Percentiles rank a stretch among this genome's conserved stretches.
Evolutionary conservation across 768 basidiomycete genomes (phyloP).

Genomic region (Leccinum barrowsii): DNA sequence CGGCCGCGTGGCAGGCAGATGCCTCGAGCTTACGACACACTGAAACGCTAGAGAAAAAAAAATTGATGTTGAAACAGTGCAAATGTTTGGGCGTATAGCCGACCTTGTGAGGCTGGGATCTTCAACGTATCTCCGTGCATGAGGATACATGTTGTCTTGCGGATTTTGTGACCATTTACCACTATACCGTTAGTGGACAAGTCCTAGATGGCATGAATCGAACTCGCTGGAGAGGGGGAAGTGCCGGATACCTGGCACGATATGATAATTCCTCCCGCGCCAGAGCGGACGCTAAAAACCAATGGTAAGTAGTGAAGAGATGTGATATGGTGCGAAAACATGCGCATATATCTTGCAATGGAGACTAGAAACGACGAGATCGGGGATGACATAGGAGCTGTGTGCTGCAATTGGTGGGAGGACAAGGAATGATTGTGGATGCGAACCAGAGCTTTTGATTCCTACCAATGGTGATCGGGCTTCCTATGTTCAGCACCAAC

Average conservation of each 20-base stretch:
- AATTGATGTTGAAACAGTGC: background rate
- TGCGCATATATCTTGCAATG: conserved; percentile 83
- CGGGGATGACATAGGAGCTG: conserved; percentile 60
- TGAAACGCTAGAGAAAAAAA: conserved; percentile 50
- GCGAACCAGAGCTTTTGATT: conserved; percentile 63
- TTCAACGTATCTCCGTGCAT: conserved; percentile 73
- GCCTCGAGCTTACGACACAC: conserved; percentile 57
- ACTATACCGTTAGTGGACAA: conserved; percentile 71
- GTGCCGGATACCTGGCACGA: conserved; percentile 62
- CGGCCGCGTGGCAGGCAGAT: conserved; percentile 47
- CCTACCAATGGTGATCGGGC: conserved; percentile 67
- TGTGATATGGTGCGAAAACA: conserved; percentile 18
- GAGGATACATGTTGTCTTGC: conserved; percentile 64
- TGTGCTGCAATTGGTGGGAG: conserved; percentile 1
- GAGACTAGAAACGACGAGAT: conserved; percentile 60
- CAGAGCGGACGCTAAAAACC: conserved; percentile 56
- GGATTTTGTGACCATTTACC: conserved; percentile 67
- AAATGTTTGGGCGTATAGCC: background rate
- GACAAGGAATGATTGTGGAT: background rate
- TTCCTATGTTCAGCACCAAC: conserved; percentile 55
- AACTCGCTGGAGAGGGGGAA: background rate
- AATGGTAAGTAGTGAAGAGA: background rate
- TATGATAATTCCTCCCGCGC: conserved; percentile 68
- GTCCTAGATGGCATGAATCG: conserved; percentile 45
- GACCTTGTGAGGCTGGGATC: conserved; percentile 66